These are phyloP conservation scores for Scutellaria minor DNA, from an alignment of 257 asterid genomes.

Conservation along the genomic window DNA sequence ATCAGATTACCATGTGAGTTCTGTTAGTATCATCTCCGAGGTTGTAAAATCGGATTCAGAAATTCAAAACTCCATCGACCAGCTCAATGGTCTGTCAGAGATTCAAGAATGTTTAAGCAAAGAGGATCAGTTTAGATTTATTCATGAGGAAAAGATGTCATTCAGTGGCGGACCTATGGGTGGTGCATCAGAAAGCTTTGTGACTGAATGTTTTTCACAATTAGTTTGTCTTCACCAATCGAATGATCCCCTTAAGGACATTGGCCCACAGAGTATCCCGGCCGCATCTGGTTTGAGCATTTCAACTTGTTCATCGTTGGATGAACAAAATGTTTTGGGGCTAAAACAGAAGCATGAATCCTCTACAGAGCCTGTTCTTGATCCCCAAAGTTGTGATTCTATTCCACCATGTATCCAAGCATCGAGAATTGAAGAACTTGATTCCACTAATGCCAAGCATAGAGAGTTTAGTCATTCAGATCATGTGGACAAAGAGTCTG, in stretches of 20 bases:
- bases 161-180: conserved; percentile 33
- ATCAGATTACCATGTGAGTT: conserved; percentile 34
- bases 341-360: conserved; percentile 35
- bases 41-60: conserved; percentile 35
- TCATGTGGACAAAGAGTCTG: conserved; percentile 36
- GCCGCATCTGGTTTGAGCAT: conserved; percentile 38
- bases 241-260: conserved; percentile 39
- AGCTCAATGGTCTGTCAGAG: conserved; percentile 24
- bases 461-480: conserved; percentile 33
- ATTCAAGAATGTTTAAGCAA: background rate
- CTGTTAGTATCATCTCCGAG: conserved; percentile 37
- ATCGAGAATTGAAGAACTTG: conserved; percentile 56
- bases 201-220: conserved; percentile 44
- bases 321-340: conserved; percentile 7
- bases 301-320: conserved; percentile 38
- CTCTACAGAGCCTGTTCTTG: conserved; percentile 31
- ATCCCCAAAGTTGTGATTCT: conserved; percentile 8
- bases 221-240: conserved; percentile 41
- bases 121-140: conserved; percentile 33
- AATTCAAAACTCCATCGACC: conserved; percentile 36
- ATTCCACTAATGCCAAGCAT: conserved; percentile 26
- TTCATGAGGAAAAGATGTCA: conserved; percentile 37
- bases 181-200: conserved; percentile 38
- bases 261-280: conserved; percentile 36
- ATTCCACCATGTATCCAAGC: conserved; percentile 33